These are phyloP conservation scores for Lentinula sp. DNA, from an alignment of 768 basidiomycete genomes.

Conservation along the genomic window DNA sequence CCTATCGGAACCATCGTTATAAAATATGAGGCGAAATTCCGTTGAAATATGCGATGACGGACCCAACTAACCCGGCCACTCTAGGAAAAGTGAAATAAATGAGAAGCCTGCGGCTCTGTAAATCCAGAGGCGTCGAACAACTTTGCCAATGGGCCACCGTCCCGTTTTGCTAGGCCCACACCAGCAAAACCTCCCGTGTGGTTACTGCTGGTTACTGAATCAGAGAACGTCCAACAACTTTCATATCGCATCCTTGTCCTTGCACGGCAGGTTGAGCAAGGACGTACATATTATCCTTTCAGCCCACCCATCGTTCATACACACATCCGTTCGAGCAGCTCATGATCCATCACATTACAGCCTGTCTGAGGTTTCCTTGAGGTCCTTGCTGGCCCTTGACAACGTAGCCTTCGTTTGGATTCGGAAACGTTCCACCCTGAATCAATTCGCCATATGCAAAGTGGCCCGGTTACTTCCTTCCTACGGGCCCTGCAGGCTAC, in stretches of 20 bases:
- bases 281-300: not conserved
- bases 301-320: no score
- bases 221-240: not conserved
- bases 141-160: constrained; percentile 24
- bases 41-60: not conserved
- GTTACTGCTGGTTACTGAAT: not conserved
- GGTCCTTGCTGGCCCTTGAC: no score
- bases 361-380: no score
- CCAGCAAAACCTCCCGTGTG: constrained; percentile 16
- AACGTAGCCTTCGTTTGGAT: no score
- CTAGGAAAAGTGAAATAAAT: constrained; percentile 40
- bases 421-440: no score
- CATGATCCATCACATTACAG: no score
- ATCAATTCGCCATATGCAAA: no score
- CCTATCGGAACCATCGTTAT: not conserved
- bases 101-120: constrained; percentile 36
- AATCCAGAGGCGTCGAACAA: constrained; percentile 20
- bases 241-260: constrained; percentile 5
- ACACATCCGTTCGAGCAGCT: no score
- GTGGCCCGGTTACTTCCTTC: no score
- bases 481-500: no score
- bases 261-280: constrained; percentile 12
- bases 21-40: not conserved
- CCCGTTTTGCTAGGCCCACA: constrained; percentile 17
- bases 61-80: not conserved